phyloP scores from a whole-genome alignment of 768 basidiomycete genomes.

The Rhodotorula diobovata region DNA sequence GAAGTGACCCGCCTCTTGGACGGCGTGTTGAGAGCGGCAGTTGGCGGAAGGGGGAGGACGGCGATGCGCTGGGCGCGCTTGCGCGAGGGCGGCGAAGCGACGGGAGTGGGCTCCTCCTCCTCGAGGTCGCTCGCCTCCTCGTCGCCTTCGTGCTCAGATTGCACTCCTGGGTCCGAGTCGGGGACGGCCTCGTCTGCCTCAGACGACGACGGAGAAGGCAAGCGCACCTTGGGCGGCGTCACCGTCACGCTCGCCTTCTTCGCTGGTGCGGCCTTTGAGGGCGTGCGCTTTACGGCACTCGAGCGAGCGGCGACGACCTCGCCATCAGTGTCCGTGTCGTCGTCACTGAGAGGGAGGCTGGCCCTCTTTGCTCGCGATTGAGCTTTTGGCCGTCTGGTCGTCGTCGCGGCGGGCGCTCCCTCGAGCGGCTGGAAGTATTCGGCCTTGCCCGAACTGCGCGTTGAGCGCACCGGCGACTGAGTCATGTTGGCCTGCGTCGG shows the following conservation, averaged over 20 bases:
- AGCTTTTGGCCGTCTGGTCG: not conserved
- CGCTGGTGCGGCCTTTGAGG: not conserved
- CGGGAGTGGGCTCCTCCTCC: not conserved
- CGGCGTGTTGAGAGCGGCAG: not conserved
- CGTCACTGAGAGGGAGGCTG: not conserved
- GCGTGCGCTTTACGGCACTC: not conserved
- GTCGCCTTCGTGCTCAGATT: not conserved
- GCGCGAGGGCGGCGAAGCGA: not conserved
- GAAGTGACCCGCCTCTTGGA: not conserved
- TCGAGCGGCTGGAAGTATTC: conserved; percentile 9
- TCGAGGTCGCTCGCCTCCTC: not conserved
- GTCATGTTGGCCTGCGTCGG: no score
- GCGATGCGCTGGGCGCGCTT: not conserved
- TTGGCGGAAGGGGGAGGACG: not conserved
- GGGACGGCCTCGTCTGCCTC: not conserved
- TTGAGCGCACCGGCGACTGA: conserved; percentile 4
- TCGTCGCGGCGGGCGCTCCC: conserved; percentile 10
- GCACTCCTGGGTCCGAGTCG: not conserved
- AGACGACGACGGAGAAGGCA: not conserved
- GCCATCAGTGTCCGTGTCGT: not conserved
- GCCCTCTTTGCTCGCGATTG: not conserved
- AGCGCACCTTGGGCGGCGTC: not conserved
- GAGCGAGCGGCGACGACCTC: no score
- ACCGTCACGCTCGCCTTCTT: not conserved
- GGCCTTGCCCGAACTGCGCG: conserved; percentile 12